Evolutionary conservation across 306 rosid genomes (phyloP), one percentile per base, ranked within the genome.

Genomic region (Ceratonia siliqua): DNA sequence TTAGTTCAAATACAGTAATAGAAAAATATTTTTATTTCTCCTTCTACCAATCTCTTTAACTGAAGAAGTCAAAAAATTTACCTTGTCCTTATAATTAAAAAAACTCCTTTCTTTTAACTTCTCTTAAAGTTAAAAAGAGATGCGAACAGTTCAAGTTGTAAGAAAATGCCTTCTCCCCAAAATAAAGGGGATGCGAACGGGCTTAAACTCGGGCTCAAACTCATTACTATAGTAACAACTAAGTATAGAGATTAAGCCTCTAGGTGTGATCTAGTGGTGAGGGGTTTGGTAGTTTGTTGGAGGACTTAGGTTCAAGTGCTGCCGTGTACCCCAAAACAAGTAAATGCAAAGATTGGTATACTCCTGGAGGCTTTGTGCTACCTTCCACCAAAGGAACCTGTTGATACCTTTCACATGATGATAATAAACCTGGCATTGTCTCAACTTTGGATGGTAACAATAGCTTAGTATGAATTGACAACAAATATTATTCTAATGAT

Each of bases 211-310:
- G 15, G 46, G 46, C 11, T 3, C 7, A 27, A 42, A 61, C 68
- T 49, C 52, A 22, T 38, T 69, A 10, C 65, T 72, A 53, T 71
- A 52, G 33, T 42, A 66, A 76, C 28, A 14, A 45, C 14, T 45
- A 45, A 14, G 14, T 14, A 43, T 9, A 6, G 50, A 43, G 18
- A 45, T 45, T 15, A 15, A 45, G 52, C 20, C 52, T 14, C 17
- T 15, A 45, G 52, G 18, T 45, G 18, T 45, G 6, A 3, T 45
- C 3, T 45, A 45, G 20, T 45, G 6, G 18, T 45, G 52, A 45
- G 20, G 52, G 20, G 1, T 45, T 45, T 45, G 52, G 14, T 14
- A 45, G 52, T 15, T 45, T 45, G 20, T 13, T 14, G 18, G 52
- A 45, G 46, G 46, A 10, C 52, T 14, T 45, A 45, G 5, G 52